Percentiles rank a stretch among this genome's conserved stretches.
phyloP scores from a whole-genome alignment of 1,284 basidiomycete species.

The Cutaneotrichosporon dermatis region DNA sequence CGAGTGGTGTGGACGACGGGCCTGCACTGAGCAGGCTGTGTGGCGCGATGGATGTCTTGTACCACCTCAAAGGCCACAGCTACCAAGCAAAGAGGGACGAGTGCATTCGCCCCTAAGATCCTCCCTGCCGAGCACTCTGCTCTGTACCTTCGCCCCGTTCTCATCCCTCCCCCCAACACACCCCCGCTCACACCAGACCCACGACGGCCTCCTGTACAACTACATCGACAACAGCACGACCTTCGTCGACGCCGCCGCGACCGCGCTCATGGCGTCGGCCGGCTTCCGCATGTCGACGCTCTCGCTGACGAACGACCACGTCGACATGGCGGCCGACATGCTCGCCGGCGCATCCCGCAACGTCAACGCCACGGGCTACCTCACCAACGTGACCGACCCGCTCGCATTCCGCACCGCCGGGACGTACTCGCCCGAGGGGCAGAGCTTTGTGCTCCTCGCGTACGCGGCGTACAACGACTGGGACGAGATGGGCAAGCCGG shows the following conservation, averaged over 20 bases:
- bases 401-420: constrained; percentile 55
- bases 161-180: not conserved
- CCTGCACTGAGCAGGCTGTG: too few species aligned
- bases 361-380: constrained; percentile 55
- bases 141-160: too few species aligned
- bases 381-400: constrained; percentile 69
- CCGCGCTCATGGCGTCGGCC: constrained; percentile 69
- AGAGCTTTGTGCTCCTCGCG: constrained; percentile 69
- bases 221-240: constrained; percentile 61
- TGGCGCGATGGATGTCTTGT: too few species aligned
- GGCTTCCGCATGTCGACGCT: constrained; percentile 57
- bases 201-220: constrained; percentile 64
- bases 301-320: constrained; percentile 40
- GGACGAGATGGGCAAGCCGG: constrained; percentile 55
- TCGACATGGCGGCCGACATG: constrained; percentile 32
- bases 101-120: too few species aligned
- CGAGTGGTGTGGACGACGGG: too few species aligned
- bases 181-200: constrained; percentile 47
- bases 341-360: constrained; percentile 34
- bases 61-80: too few species aligned
- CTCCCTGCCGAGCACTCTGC: too few species aligned
- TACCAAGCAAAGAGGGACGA: too few species aligned
- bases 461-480: constrained; percentile 69
- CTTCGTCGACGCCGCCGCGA: constrained; percentile 71
- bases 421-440: constrained; percentile 56